These are phyloP conservation scores for Boletus eberwhitei DNA, from an alignment of 768 basidiomycete species.

Conservation along the genomic window DNA sequence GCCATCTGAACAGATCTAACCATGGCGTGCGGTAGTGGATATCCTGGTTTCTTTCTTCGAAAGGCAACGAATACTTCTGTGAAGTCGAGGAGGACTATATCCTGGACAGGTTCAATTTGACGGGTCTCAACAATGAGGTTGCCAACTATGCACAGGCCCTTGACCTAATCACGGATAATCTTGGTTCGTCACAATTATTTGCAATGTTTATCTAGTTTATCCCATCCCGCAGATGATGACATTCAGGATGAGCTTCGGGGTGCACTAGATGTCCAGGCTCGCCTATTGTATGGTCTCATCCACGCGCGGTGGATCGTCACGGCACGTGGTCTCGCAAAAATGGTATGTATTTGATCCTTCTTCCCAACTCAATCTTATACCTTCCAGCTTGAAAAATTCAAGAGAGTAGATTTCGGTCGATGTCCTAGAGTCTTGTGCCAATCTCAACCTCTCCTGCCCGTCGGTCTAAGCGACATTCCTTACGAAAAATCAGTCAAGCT, in stretches of 20 bases:
- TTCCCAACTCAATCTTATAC: background rate
- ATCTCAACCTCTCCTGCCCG: conserved; percentile 90
- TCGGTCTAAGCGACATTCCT: conserved; percentile 94
- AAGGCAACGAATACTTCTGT: conserved; percentile 99
- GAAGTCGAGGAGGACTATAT: conserved; percentile 99
- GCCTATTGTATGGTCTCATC: conserved; percentile 91
- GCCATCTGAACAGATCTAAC: conserved; percentile 17
- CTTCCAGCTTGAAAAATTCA: conserved; percentile 89
- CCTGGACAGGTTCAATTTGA: conserved; percentile 96
- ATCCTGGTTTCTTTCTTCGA: conserved; percentile 94
- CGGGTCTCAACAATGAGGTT: conserved; percentile 94
- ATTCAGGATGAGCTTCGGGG: conserved; percentile 92
- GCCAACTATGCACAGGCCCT: conserved; percentile 91
- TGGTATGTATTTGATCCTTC: conserved; percentile 53
- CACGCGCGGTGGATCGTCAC: conserved; percentile 98
- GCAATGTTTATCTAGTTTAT: background rate
- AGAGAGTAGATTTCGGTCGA: conserved; percentile 95
- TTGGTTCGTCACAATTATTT: conserved; percentile 57
- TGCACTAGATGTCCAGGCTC: conserved; percentile 88
- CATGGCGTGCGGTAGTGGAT: conserved; percentile 66
- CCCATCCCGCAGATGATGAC: conserved; percentile 67
- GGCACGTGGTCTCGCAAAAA: conserved; percentile 88
- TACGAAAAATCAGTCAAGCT: conserved; percentile 99
- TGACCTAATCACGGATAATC: conserved; percentile 92
- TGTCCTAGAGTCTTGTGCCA: conserved; percentile 98